Base-by-base conservation (phyloP, 805 yeast species). In the Sungouiella thailandica region DNA sequence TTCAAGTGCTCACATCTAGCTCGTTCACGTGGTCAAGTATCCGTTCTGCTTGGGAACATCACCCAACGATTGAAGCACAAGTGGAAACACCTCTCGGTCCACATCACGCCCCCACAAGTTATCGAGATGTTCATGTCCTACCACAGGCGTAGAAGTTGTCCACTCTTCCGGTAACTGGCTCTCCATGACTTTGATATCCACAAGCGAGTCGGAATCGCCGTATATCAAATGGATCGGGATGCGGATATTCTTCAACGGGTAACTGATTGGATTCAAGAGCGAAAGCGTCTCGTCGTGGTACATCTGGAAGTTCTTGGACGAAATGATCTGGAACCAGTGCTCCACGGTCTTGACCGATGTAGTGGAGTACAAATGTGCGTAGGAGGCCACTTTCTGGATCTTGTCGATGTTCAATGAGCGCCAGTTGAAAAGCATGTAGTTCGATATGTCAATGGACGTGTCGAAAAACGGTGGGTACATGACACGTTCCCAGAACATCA, bases 261-360 rank as follows among this genome's bases (percentile, higher is more conserved):
- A 67, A 29, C 58, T 54, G 15, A 62, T 52, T 1, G 72, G 64
- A 23, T 49, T 50, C 30, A 58, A 44, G n/a, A 57, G 59, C 6
- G 59, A 43, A 28, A 46, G 28, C 17, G 37, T 30, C 17, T 30
- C 30, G 29, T 86, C 95, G 50, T 84, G 93, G 58, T 78, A 90
- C 95, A 93, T 83, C 57, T 89, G 96, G 57, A 90, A 89, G 32
- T 43, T 42, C 20, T 39, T 37, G 25, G 40, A 18, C 33, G 81
- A 70, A 41, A 90, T 84, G 34, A 90, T 89, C 37, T 53, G 59
- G 37, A 53, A 53, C 59, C 59, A 54, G 37, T 53, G 59, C 33
- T 44, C 97, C 28, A 87, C 88, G 7, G 84, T 76, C 57, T 89
- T 90, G 17, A 89, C 97, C 2, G 89, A 78, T 0, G 97, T 87